Conservation (phyloP, 352 stramenopile genomes). For the Pythium oligandrum region DNA sequence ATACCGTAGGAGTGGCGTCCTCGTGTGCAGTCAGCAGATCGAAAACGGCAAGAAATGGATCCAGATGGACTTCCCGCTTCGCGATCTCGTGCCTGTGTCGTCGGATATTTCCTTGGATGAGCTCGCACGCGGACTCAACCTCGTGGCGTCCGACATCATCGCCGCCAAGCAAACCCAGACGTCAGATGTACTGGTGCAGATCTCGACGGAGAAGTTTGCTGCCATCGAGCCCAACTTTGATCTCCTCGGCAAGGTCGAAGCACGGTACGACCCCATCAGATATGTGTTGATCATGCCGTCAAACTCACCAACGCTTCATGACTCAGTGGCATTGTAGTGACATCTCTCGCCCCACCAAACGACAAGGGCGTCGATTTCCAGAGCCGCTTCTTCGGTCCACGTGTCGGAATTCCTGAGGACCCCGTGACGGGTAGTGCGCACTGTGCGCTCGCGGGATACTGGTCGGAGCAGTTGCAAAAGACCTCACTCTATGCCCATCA, state of each 20-base stretch:
- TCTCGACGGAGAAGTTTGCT: slow-evolving; percentile 15
- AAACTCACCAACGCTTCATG: slow-evolving; percentile 3
- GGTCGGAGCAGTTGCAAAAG: slow-evolving; percentile 41
- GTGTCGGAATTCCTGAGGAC: slow-evolving; percentile 88
- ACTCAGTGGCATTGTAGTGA: slow-evolving; percentile 30
- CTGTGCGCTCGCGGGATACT: slow-evolving; percentile 87
- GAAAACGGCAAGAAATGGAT: slow-evolving; percentile 29
- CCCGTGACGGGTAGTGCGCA: slow-evolving; percentile 92
- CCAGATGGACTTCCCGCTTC: slow-evolving; percentile 57
- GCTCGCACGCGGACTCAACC: slow-evolving; percentile 15
- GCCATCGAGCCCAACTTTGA: slow-evolving; percentile 22
- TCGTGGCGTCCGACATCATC: slow-evolving; percentile 14
- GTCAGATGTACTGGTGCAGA: slow-evolving; percentile 24
- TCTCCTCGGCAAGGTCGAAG: slow-evolving; percentile 17
- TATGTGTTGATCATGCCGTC: background rate
- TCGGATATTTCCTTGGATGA: slow-evolving; percentile 5
- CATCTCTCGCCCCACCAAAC: slow-evolving; percentile 16
- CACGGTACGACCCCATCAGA: slow-evolving; percentile 9
- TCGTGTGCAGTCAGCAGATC: slow-evolving; percentile 31
- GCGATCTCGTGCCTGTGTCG: slow-evolving; percentile 8
- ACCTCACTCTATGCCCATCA: slow-evolving; percentile 39
- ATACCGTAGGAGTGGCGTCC: slow-evolving; percentile 31
- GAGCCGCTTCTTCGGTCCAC: slow-evolving; percentile 88
- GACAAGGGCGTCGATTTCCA: slow-evolving; percentile 33
- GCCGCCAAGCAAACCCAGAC: slow-evolving; percentile 12